Conservation (phyloP, 23 red algal species). For the Gracilaria vermiculophylla region DNA sequence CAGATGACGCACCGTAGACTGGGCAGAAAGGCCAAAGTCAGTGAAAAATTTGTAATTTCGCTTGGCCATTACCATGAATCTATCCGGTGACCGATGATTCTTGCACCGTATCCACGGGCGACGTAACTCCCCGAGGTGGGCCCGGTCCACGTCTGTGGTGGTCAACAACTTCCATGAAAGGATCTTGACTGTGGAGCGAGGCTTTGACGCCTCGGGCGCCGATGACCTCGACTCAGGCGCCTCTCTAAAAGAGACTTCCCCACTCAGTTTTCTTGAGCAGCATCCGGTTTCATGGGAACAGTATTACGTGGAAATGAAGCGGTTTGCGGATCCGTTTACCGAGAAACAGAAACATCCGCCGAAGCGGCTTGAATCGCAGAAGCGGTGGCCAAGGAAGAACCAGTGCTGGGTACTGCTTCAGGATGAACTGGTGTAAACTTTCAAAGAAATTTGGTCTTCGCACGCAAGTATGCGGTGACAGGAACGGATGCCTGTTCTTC, state of each 20-base stretch:
- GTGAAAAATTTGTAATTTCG: too few species aligned
- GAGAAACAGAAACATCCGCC: not conserved
- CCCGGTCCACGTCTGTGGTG: not conserved
- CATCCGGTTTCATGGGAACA: not conserved
- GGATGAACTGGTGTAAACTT: too few species aligned
- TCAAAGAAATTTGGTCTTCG: too few species aligned
- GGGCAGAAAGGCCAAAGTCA: too few species aligned
- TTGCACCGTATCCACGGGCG: not conserved
- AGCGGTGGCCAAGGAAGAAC: too few species aligned
- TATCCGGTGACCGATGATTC: too few species aligned
- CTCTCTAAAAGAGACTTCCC: not conserved
- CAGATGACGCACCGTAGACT: too few species aligned
- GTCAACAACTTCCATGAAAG: not conserved
- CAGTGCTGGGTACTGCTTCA: too few species aligned
- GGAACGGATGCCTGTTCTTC: not conserved
- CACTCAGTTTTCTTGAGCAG: not conserved
- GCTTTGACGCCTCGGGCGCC: too few species aligned
- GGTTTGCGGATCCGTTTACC: not conserved
- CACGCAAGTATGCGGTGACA: not conserved
- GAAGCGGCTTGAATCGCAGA: not conserved
- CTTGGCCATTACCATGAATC: too few species aligned
- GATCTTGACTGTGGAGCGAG: too few species aligned
- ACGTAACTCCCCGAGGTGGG: not conserved
- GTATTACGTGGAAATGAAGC: not conserved
- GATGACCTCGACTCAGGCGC: not conserved